Evolutionary conservation across 345 rosid genomes (phyloP), one percentile per base, ranked within the genome.

Genomic region (Dipteronia sinensis): DNA sequence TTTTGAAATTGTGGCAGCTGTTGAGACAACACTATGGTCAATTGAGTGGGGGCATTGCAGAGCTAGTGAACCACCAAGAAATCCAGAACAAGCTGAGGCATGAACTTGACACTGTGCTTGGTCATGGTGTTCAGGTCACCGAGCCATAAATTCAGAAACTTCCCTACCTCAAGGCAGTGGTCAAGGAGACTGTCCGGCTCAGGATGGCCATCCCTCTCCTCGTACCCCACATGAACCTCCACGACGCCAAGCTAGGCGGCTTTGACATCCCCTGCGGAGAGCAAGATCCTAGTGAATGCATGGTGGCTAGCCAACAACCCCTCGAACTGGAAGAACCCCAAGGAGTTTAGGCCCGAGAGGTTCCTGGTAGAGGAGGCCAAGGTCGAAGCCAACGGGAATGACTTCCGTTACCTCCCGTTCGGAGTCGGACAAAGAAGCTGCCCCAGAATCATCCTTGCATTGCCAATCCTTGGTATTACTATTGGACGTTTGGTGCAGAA

Each of bases 241-340:
- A 94, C 31, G 97, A 96, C 0, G 99, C 99, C 29, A 96, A 89
- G 88, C 98, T 96, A 29, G 84, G 87, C 0, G 92, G 93, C 47
- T 94, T 82, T 6, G 99, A 96, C 56, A 86, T 96, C 73, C 99
- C 99, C 0, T n/a, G 99, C 99, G 0, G 99, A 96, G 83, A 94
- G 98, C 94, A 96, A 96, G 51, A 91, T 96, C 84, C 70, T 96
- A 22, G 97, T 96, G 16, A 96, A 96, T 17, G 99, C 99, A 0
- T 96, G 99, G 99, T 94, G 97, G 95, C 91, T 96, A 0, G 99
- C 97, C 20, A 96, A 96, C 91, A 91, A 96, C 77, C 99, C 99
- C 1, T 80, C 82, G 8, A 49, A 88, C 53, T 96, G 99, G 99
- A 92, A 91, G 77, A 87, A 85, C 0, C 98, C 99, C 1, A 93